phyloP scores from a whole-genome alignment of 306 rosid genomes.

The Morella rubra region DNA sequence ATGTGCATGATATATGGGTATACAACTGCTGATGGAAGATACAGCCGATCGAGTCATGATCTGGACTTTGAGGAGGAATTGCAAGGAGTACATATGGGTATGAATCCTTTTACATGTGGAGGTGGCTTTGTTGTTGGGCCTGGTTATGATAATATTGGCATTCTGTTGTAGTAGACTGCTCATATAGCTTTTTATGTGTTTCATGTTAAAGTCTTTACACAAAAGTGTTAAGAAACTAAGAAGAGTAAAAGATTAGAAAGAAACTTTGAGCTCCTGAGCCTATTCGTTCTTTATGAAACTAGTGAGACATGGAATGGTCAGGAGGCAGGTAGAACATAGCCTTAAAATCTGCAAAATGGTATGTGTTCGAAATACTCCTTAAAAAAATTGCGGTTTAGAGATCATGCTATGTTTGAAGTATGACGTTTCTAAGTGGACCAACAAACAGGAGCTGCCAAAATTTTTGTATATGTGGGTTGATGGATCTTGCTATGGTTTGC shows the following conservation, averaged over 20 bases:
- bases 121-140: conserved; percentile 8
- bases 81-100: conserved; percentile 47
- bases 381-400: neutral
- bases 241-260: neutral
- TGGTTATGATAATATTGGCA: neutral
- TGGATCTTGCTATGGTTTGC: neutral
- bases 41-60: conserved; percentile 84
- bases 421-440: conserved; percentile 1
- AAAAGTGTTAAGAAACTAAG: neutral
- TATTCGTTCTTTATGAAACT: conserved; percentile 4
- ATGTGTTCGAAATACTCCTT: neutral
- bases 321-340: neutral
- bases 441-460: neutral
- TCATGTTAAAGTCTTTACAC: neutral
- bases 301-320: neutral
- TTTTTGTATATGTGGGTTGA: neutral
- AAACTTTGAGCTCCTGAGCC: neutral
- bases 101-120: conserved; percentile 14
- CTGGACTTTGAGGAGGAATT: conserved; percentile 50
- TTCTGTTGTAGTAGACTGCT: neutral
- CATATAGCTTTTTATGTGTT: neutral
- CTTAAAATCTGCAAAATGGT: conserved; percentile 4
- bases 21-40: conserved; percentile 76
- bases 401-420: neutral
- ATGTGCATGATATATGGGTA: conserved; percentile 62